Evolutionary conservation across 2,329 filamentous ascomycete species (phyloP).

Genomic region (Penicillium sp.): DNA sequence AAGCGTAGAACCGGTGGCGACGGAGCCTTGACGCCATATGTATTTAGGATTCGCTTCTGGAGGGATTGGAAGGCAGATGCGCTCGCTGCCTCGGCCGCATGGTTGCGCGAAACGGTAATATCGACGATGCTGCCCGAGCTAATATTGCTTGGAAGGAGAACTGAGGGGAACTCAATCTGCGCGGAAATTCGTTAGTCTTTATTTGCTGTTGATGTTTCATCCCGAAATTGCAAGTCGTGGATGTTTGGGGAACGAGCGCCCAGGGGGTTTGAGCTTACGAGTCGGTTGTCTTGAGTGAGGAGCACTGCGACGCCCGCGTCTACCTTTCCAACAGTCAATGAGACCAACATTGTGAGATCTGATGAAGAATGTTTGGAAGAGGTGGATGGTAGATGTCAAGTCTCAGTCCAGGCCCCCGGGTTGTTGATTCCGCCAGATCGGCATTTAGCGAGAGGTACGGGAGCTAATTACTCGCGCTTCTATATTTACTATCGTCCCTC

Average conservation of each 20-base stretch:
- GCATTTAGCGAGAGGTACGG: conserved; percentile 33
- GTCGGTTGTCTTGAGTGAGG: conserved; percentile 91
- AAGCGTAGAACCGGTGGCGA: conserved; percentile 77
- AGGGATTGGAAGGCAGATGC: conserved; percentile 75
- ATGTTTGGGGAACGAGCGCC: conserved; percentile 11
- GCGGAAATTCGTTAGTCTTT: conserved; percentile 3
- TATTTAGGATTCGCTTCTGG: conserved; percentile 83
- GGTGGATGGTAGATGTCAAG: conserved; percentile 16
- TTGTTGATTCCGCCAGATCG: conserved; percentile 32
- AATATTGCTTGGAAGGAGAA: conserved; percentile 92
- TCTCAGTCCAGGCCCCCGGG: conserved; percentile 11
- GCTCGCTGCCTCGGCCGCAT: conserved; percentile 70
- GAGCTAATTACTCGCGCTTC: conserved; percentile 20
- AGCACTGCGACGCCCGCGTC: conserved; percentile 97
- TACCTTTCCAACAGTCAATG: conserved; percentile 97
- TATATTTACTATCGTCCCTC: conserved; percentile 14
- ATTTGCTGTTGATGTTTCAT: background rate
- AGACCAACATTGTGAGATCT: conserved; percentile 75
- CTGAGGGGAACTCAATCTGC: conserved; percentile 97
- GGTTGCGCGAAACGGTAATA: conserved; percentile 90
- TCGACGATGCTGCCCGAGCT: conserved; percentile 96
- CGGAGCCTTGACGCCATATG: conserved; percentile 80
- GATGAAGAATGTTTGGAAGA: conserved; percentile 1
- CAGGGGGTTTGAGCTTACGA: conserved; percentile 60
- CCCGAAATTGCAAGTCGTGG: background rate